A percentile compares a stretch with the other conserved stretches of the same genome.
Conservation (phyloP, 2,329 filamentous ascomycete genomes). For the Cladophialophora carrionii region DNA sequence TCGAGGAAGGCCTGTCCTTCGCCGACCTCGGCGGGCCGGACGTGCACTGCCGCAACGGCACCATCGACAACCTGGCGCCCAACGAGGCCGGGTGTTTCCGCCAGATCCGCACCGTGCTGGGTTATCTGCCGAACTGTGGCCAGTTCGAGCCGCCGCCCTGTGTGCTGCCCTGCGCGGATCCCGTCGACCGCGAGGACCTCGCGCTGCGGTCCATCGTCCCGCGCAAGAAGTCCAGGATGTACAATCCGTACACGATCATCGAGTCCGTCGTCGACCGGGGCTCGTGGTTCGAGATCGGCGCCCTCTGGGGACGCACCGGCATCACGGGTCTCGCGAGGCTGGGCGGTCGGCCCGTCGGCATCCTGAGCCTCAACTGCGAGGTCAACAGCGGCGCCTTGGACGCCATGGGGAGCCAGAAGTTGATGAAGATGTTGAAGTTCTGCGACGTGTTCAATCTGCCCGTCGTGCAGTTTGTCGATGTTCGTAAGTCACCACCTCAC, state of each 20-base stretch:
- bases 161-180: constrained; percentile 52
- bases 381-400: constrained; percentile 65
- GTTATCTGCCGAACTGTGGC: constrained; percentile 63
- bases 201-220: constrained; percentile 61
- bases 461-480: constrained; percentile 65
- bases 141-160: constrained; percentile 56
- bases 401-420: constrained; percentile 63
- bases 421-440: constrained; percentile 64
- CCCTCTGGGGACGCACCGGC: constrained; percentile 64
- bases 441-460: constrained; percentile 69
- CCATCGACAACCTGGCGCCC: constrained; percentile 65
- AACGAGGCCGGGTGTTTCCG: constrained; percentile 65
- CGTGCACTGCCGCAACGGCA: constrained; percentile 68
- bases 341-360: constrained; percentile 60
- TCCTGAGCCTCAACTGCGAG: constrained; percentile 65
- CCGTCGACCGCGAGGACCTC: constrained; percentile 54
- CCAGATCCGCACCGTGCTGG: constrained; percentile 61
- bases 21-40: constrained; percentile 63
- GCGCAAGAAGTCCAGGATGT: constrained; percentile 62
- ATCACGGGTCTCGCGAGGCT: constrained; percentile 65
- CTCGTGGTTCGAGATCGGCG: constrained; percentile 67
- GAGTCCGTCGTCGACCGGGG: constrained; percentile 58
- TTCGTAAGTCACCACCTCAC: constrained; percentile 47
- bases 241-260: constrained; percentile 62
- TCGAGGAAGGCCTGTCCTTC: constrained; percentile 64